These are phyloP conservation scores for Candida pseudoglaebosa DNA, from an alignment of 805 yeast species.

Conservation along the genomic window DNA sequence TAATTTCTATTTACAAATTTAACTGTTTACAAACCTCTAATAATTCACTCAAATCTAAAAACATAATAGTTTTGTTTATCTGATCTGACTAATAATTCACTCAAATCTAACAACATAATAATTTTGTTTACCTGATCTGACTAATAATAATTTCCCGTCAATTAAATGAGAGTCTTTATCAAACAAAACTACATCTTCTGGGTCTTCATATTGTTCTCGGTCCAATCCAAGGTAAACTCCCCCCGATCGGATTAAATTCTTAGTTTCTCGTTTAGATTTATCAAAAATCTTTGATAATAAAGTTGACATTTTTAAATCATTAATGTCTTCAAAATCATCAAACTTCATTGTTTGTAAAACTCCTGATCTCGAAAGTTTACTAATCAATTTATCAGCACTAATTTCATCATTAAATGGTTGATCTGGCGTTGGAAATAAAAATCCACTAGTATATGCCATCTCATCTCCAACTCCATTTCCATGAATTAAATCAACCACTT, in stretches of 20 bases:
- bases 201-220: slow-evolving; percentile 46
- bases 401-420: slow-evolving; percentile 44
- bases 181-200: slow-evolving; percentile 47
- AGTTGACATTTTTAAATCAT: slow-evolving; percentile 45
- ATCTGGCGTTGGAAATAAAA: slow-evolving; percentile 59
- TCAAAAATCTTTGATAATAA: slow-evolving; percentile 47
- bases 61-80: slow-evolving; percentile 72
- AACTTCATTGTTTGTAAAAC: slow-evolving; percentile 40
- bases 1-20: slow-evolving; percentile 1
- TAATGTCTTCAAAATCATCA: slow-evolving; percentile 27
- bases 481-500: slow-evolving; percentile 83
- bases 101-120: slow-evolving; percentile 51
- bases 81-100: slow-evolving; percentile 44
- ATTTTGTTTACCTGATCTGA: slow-evolving; percentile 73
- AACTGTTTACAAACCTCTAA: too few relatives aligned
- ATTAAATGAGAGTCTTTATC: slow-evolving; percentile 47
- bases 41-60: slow-evolving; percentile 32
- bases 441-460: slow-evolving; percentile 63
- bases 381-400: slow-evolving; percentile 46
- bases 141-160: slow-evolving; percentile 55
- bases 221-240: slow-evolving; percentile 69
- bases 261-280: slow-evolving; percentile 55
- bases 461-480: slow-evolving; percentile 72
- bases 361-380: slow-evolving; percentile 56
- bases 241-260: slow-evolving; percentile 60